Evolutionary conservation across 208 protist genomes (phyloP).

Genomic region (Acanthamoeba culbertsoni): DNA sequence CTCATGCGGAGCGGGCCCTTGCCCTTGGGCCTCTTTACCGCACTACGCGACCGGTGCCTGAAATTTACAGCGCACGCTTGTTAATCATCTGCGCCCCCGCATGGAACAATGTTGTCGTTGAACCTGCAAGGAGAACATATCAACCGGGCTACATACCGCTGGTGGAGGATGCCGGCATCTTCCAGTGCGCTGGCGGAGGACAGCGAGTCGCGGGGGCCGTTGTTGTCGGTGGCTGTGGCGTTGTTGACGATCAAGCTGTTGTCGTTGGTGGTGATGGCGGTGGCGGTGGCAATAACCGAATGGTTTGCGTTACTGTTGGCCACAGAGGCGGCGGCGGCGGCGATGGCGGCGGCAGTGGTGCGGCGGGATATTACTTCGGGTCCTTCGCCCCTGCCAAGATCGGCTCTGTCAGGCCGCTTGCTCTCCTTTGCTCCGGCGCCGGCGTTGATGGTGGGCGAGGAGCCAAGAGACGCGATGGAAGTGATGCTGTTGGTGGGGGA

Average conservation of each 20-base stretch:
- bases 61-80: background rate
- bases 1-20: background rate
- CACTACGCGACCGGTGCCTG: background rate
- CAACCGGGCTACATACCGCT: too few species aligned
- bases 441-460: background rate
- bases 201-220: too few species aligned
- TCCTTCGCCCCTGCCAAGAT: background rate
- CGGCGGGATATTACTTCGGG: background rate
- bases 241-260: too few species aligned
- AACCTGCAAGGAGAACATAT: too few species aligned
- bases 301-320: background rate
- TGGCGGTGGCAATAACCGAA: background rate
- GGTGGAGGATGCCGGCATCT: too few species aligned
- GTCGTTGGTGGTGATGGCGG: too few species aligned
- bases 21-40: background rate
- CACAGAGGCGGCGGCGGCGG: background rate
- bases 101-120: background rate
- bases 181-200: too few species aligned
- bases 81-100: background rate
- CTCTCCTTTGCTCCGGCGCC: too few species aligned
- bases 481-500: constrained; percentile 23
- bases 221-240: too few species aligned
- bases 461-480: background rate
- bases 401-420: background rate
- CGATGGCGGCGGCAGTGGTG: background rate